These are phyloP conservation scores for Rhododendron simsii DNA, from an alignment of 148 eudicot genomes.

Conservation along the genomic window DNA sequence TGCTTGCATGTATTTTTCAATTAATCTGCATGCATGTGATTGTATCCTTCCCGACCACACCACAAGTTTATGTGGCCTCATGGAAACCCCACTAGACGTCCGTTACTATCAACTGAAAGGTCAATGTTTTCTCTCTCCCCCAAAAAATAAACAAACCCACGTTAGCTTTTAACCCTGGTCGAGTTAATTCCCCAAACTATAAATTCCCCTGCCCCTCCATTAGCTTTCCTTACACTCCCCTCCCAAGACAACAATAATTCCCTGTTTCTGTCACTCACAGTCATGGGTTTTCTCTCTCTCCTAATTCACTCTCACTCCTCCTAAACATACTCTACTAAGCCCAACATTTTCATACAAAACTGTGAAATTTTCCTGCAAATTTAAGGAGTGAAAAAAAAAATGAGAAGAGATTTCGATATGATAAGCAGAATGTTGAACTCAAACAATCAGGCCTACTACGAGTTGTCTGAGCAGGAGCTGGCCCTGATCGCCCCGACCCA, in stretches of 20 bases:
- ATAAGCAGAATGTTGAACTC: conserved; percentile 12
- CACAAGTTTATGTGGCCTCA: background rate
- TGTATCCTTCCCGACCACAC: background rate
- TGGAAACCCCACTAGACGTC: background rate
- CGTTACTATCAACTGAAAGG: background rate
- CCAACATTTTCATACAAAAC: background rate
- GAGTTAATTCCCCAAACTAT: conserved; percentile 8
- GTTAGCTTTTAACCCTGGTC: background rate
- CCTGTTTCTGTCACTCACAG: too few relatives aligned
- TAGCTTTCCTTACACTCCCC: background rate
- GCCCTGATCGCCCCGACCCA: background rate
- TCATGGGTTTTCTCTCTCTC: background rate
- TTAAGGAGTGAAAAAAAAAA: background rate
- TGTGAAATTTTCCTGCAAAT: background rate
- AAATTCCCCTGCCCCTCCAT: background rate
- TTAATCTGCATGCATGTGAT: background rate
- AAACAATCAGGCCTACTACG: background rate
- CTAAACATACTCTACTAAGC: too few relatives aligned
- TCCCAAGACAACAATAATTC: background rate
- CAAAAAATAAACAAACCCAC: background rate
- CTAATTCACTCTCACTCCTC: background rate
- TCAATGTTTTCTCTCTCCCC: background rate
- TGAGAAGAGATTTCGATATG: background rate
- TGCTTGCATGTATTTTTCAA: too few relatives aligned
- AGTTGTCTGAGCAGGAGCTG: background rate